These are phyloP conservation scores for Salvia rosmarinus DNA, from an alignment of 257 asterid species.

Conservation along the genomic window DNA sequence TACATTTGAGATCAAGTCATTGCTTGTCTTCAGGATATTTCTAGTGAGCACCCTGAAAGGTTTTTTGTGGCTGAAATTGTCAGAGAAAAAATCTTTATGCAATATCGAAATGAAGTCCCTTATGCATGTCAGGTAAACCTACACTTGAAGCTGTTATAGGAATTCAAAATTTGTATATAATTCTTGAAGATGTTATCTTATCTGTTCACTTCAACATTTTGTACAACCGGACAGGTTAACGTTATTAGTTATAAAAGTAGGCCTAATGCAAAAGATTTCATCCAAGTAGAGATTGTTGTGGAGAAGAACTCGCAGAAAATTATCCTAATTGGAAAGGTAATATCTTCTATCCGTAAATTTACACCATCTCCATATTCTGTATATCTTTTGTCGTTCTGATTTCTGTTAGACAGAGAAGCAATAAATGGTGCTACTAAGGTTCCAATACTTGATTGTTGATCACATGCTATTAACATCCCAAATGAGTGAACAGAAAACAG, in stretches of 20 bases:
- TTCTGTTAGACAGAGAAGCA: constrained; percentile 22
- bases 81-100: constrained; percentile 92
- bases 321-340: constrained; percentile 92
- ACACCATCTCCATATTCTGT: not conserved
- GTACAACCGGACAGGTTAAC: constrained; percentile 61
- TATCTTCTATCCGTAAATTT: constrained; percentile 3
- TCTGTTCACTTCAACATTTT: constrained; percentile 22
- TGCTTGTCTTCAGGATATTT: constrained; percentile 65
- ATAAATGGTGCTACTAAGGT: not conserved
- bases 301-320: constrained; percentile 91
- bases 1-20: constrained; percentile 22
- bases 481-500: not conserved
- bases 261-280: constrained; percentile 89
- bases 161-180: constrained; percentile 19
- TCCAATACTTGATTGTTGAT: not conserved
- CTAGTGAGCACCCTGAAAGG: constrained; percentile 98
- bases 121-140: constrained; percentile 91
- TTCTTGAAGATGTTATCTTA: not conserved
- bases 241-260: constrained; percentile 79
- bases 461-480: constrained; percentile 2
- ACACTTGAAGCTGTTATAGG: constrained; percentile 10
- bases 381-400: not conserved
- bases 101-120: constrained; percentile 90
- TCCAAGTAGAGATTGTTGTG: constrained; percentile 91
- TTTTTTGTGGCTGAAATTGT: constrained; percentile 93